phyloP scores from a whole-genome alignment of 345 rosid species.

The Mangifera indica region DNA sequence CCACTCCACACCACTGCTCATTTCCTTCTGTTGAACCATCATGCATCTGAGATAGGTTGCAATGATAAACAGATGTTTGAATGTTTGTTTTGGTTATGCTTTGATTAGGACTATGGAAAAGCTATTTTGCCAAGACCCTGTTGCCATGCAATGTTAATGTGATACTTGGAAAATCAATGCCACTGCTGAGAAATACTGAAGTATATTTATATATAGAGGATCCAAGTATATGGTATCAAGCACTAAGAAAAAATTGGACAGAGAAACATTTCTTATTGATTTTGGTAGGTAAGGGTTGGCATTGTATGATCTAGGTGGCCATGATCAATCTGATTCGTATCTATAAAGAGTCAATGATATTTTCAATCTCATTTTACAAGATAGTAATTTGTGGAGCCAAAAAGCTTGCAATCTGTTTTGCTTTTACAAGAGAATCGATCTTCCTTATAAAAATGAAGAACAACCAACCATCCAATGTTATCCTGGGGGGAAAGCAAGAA shows the following conservation, averaged over 20 bases:
- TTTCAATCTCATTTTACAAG: no score
- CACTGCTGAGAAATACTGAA: neutral
- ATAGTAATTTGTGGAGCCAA: neutral
- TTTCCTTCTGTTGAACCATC: slow-evolving; percentile 30
- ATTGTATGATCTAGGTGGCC: neutral
- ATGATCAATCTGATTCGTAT: neutral
- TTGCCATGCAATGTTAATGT: slow-evolving; percentile 17
- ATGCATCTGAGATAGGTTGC: neutral
- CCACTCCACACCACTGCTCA: slow-evolving; percentile 38
- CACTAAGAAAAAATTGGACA: slow-evolving; percentile 9
- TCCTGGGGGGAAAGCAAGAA: no score
- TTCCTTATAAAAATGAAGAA: neutral
- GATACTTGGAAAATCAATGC: neutral
- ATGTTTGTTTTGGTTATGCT: neutral
- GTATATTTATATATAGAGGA: slow-evolving; percentile 1
- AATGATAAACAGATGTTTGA: neutral
- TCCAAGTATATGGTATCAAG: neutral
- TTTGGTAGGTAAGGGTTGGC: slow-evolving; percentile 30
- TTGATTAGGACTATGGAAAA: neutral
- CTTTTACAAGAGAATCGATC: neutral
- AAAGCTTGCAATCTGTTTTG: neutral
- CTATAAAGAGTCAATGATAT: no score
- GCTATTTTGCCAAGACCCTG: neutral
- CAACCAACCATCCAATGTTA: neutral
- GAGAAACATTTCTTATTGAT: slow-evolving; percentile 2